phyloP scores from a whole-genome alignment of 331 rosid species.

The Malus hybrid region DNA sequence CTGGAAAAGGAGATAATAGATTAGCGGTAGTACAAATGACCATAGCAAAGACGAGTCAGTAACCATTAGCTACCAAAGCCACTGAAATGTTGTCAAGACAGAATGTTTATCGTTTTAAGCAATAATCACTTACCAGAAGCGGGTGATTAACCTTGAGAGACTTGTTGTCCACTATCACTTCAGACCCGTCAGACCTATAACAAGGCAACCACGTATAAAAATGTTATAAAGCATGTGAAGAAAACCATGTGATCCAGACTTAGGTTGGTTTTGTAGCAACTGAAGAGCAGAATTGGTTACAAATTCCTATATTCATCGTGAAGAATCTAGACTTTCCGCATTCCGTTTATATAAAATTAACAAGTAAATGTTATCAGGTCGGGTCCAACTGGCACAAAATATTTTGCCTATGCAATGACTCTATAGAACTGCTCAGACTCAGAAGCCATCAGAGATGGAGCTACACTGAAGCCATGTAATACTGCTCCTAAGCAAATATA shows the following conservation, averaged over 20 bases:
- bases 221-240: not conserved
- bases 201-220: not conserved
- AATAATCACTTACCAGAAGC: conserved; percentile 48
- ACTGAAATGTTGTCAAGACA: not conserved
- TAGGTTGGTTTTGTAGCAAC: not conserved
- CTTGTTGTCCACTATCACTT: conserved; percentile 81
- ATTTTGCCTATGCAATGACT: too few species aligned
- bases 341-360: not conserved
- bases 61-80: not conserved
- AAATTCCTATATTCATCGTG: not conserved
- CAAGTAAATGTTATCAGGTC: not conserved
- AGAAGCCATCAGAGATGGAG: too few species aligned
- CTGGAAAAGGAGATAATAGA: conserved; percentile 32
- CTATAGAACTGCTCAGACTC: too few species aligned
- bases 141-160: conserved; percentile 79
- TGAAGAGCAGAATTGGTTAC: not conserved
- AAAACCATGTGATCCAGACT: conserved; percentile 1
- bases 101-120: not conserved
- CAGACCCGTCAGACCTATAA: conserved; percentile 75
- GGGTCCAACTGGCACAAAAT: not conserved
- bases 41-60: not conserved
- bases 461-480: too few species aligned
- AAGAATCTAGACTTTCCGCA: not conserved
- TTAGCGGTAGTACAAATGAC: conserved; percentile 4
- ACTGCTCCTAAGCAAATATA: too few species aligned